Evolutionary conservation across 1,139 yeast species (phyloP).

Genomic region (Yamadazyma spencermartinsiae): DNA sequence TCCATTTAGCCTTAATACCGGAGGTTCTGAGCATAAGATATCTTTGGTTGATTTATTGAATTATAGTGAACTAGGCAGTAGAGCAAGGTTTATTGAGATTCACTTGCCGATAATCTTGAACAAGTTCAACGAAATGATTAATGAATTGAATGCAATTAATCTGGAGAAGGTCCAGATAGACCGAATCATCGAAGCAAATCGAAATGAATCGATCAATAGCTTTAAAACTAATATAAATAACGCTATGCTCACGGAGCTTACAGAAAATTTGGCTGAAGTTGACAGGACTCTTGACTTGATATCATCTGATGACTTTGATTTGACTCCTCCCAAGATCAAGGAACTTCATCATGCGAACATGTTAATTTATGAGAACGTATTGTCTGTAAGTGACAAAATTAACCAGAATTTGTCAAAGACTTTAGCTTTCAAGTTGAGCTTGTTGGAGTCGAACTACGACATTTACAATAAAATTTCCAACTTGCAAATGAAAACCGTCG

Average conservation of each 20-base stretch:
- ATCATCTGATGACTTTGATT: constrained; percentile 3
- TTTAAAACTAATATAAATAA: constrained; percentile 23
- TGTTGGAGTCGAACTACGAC: constrained; percentile 23
- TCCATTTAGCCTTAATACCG: constrained; percentile 19
- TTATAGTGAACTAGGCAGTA: constrained; percentile 22
- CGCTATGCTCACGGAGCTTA: constrained; percentile 3
- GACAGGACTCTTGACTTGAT: constrained; percentile 12
- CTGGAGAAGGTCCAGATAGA: constrained; percentile 32
- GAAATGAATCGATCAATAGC: constrained; percentile 35
- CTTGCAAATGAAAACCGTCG: constrained; percentile 43
- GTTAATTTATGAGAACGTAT: constrained; percentile 4
- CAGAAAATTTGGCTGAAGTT: constrained; percentile 4
- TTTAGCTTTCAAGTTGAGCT: constrained; percentile 25
- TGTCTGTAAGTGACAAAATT: constrained; percentile 3
- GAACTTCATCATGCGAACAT: not conserved
- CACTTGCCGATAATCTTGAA: constrained; percentile 34
- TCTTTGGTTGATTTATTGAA: constrained; percentile 28
- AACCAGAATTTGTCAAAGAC: constrained; percentile 7
- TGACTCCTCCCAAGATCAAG: constrained; percentile 3
- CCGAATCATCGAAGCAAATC: constrained; percentile 29
- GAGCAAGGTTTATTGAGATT: constrained; percentile 24
- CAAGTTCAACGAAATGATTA: constrained; percentile 44
- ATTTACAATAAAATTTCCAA: constrained; percentile 36
- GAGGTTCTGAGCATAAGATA: constrained; percentile 11
- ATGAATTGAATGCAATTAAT: constrained; percentile 24